phyloP scores from a whole-genome alignment of 2,329 filamentous ascomycete genomes.

The Arthroderma sp. region DNA sequence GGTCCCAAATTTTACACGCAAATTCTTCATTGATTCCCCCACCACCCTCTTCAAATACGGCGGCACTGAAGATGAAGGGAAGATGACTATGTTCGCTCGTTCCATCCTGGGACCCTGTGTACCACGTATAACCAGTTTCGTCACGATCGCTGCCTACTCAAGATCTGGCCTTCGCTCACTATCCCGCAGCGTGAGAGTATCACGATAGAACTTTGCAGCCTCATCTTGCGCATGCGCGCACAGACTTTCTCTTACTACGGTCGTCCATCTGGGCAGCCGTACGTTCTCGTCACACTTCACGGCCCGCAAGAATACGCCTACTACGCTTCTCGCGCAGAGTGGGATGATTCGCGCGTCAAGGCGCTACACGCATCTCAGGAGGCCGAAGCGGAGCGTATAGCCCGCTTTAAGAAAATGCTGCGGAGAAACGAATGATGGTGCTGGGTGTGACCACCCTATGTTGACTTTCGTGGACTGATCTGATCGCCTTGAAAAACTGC shows the following conservation, averaged over 20 bases:
- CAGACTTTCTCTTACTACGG: conserved; percentile 11
- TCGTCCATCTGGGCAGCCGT: conserved; percentile 8
- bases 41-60: conserved; percentile 10
- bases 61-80: conserved; percentile 5
- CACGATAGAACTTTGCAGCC: conserved; percentile 8
- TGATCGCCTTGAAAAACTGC: conserved; percentile 10
- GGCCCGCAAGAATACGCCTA: conserved; percentile 1
- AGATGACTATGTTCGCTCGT: conserved; percentile 10
- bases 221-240: conserved; percentile 6
- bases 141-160: neutral
- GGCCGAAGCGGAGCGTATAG: conserved; percentile 4
- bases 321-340: conserved; percentile 10
- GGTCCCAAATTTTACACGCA: conserved; percentile 6
- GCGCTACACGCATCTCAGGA: conserved; percentile 2
- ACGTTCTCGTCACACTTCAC: conserved; percentile 4
- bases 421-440: too few relatives aligned
- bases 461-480: too few relatives aligned
- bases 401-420: conserved; percentile 8
- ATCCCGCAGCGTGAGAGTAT: conserved; percentile 6
- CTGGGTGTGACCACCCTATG: too few relatives aligned
- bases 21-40: conserved; percentile 9
- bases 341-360: conserved; percentile 11
- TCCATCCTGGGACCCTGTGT: conserved; percentile 10
- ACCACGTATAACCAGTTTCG: conserved; percentile 6
- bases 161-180: conserved; percentile 10